phyloP scores from a whole-genome alignment of 345 rosid genomes.

The Erucastrum elatum region DNA sequence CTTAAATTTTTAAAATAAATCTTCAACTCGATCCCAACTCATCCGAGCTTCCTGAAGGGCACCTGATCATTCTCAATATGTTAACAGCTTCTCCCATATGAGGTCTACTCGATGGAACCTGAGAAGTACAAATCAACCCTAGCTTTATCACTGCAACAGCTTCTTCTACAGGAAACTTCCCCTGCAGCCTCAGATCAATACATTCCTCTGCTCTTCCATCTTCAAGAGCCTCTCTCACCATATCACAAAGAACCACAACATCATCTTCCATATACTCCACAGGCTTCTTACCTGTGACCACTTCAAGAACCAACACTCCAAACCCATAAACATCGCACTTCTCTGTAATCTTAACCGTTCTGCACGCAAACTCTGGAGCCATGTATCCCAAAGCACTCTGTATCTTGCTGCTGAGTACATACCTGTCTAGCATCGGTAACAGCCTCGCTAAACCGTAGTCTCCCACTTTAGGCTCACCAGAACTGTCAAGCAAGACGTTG shows the following conservation, averaged over 20 bases:
- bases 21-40: constrained; percentile 51
- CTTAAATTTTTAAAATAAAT: background rate
- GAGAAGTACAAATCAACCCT: constrained; percentile 93
- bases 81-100: constrained; percentile 97
- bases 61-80: constrained; percentile 85
- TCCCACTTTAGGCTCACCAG: constrained; percentile 87
- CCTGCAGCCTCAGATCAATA: constrained; percentile 64
- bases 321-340: constrained; percentile 96
- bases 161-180: constrained; percentile 80
- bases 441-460: constrained; percentile 91
- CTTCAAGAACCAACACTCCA: constrained; percentile 81
- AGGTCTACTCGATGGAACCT: constrained; percentile 96
- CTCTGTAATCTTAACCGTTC: constrained; percentile 91
- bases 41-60: constrained; percentile 87
- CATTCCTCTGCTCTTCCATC: constrained; percentile 89
- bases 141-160: constrained; percentile 88
- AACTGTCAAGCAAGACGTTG: constrained; percentile 71
- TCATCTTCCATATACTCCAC: constrained; percentile 99
- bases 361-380: constrained; percentile 99
- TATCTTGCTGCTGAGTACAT: constrained; percentile 88
- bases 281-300: constrained; percentile 88
- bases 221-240: constrained; percentile 91
- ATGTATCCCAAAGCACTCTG: constrained; percentile 98
- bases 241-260: constrained; percentile 93
- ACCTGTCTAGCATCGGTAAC: constrained; percentile 91